phyloP scores from a whole-genome alignment of 73 alveolate genomes.

The Uronychia setigera region DNA sequence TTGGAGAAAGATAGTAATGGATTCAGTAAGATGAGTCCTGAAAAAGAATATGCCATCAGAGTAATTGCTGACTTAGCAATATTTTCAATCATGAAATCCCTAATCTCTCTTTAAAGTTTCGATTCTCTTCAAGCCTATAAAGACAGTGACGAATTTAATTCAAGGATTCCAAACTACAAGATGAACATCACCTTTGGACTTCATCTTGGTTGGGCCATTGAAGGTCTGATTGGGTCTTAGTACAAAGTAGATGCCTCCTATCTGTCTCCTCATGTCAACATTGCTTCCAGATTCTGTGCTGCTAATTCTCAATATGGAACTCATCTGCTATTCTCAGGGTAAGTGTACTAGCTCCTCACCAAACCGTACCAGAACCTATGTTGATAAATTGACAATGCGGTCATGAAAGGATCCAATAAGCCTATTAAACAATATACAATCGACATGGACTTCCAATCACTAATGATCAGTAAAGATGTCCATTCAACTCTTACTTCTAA shows the following conservation, averaged over 20 bases:
- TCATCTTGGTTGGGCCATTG: conserved; percentile 25
- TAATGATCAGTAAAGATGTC: no score
- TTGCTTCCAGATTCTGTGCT: conserved; percentile 20
- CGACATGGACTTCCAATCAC: conserved; percentile 81
- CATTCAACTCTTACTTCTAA: no score
- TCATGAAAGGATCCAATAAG: conserved; percentile 68
- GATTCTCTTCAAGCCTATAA: conserved; percentile 38
- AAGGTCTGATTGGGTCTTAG: conserved; percentile 23
- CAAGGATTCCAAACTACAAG: conserved; percentile 44
- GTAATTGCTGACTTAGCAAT: conserved; percentile 72
- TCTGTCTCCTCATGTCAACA: conserved; percentile 25
- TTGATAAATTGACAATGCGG: conserved; percentile 73
- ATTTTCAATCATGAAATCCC: conserved; percentile 61
- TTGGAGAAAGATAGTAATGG: neutral
- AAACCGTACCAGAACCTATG: conserved; percentile 50
- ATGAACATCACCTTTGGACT: conserved; percentile 35
- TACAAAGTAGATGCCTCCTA: conserved; percentile 23
- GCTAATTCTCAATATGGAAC: conserved; percentile 19
- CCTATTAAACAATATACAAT: conserved; percentile 74
- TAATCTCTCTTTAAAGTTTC: conserved; percentile 51
- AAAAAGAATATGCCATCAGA: neutral
- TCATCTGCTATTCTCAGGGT: conserved; percentile 9
- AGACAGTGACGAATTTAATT: conserved; percentile 26
- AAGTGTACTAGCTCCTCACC: conserved; percentile 10
- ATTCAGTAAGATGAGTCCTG: neutral